phyloP scores from a whole-genome alignment of 352 stramenopile genomes.

The Aphanomyces euteiches region DNA sequence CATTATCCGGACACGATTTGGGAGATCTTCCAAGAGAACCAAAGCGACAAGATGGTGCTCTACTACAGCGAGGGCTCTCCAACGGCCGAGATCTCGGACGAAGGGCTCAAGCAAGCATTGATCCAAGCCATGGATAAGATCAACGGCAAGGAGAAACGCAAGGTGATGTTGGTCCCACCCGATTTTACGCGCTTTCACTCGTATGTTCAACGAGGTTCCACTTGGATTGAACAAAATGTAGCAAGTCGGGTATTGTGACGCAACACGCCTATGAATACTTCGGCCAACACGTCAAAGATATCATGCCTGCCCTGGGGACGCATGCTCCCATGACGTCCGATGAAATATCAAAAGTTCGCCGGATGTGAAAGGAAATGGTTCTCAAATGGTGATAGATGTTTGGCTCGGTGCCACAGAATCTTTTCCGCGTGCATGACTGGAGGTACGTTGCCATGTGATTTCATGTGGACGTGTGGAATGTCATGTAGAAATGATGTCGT shows the following conservation, averaged over 20 bases:
- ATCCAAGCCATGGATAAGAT: constrained; percentile 57
- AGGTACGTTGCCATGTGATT: constrained; percentile 40
- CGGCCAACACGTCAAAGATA: constrained; percentile 73
- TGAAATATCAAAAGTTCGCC: constrained; percentile 81
- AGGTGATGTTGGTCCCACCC: constrained; percentile 90
- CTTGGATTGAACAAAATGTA: constrained; percentile 33
- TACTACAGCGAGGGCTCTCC: constrained; percentile 71
- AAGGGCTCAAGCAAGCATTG: constrained; percentile 58
- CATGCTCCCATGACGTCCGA: constrained; percentile 94
- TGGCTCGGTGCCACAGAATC: constrained; percentile 76
- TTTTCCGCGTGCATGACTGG: constrained; percentile 96
- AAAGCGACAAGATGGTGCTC: constrained; percentile 46
- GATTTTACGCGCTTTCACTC: constrained; percentile 97
- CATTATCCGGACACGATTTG: no score
- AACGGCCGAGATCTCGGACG: constrained; percentile 57
- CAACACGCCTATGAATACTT: constrained; percentile 92
- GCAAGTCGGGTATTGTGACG: constrained; percentile 90
- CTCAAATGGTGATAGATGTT: constrained; percentile 83
- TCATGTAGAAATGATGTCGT: constrained; percentile 90
- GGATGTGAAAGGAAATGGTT: background rate
- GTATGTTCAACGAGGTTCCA: constrained; percentile 41
- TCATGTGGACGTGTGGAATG: background rate
- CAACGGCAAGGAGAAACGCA: constrained; percentile 46
- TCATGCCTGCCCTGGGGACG: constrained; percentile 94
- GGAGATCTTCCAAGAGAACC: no score